These are phyloP conservation scores for Cucurbita ficifolia DNA, from an alignment of 306 rosid genomes.

Conservation along the genomic window DNA sequence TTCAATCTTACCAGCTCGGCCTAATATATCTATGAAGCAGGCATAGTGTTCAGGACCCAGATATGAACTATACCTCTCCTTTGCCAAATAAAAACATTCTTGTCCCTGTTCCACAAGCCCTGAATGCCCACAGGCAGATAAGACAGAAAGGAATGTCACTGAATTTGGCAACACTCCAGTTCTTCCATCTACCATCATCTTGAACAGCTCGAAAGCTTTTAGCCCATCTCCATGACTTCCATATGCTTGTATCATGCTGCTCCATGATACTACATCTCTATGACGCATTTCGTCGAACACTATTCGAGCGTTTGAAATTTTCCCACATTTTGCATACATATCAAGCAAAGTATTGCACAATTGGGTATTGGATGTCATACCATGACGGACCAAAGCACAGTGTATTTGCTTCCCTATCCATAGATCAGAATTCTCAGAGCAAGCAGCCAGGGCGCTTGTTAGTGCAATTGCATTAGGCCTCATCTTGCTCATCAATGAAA, in stretches of 20 bases:
- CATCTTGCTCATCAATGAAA: conserved; percentile 25
- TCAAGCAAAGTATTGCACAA: conserved; percentile 37
- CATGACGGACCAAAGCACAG: conserved; percentile 34
- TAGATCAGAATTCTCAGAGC: conserved; percentile 44
- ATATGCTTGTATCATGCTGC: conserved; percentile 44
- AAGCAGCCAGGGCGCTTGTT: conserved; percentile 42
- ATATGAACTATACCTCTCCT: conserved; percentile 29
- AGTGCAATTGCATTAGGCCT: conserved; percentile 41
- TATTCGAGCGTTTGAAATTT: conserved; percentile 14
- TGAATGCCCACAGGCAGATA: conserved; percentile 22
- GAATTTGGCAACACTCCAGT: conserved; percentile 18
- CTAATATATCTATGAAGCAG: conserved; percentile 41
- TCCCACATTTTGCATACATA: conserved; percentile 58
- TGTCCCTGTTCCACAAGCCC: conserved; percentile 51
- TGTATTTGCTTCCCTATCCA: conserved; percentile 49
- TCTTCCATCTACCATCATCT: conserved; percentile 14
- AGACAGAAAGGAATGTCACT: conserved; percentile 35
- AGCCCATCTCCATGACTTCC: conserved; percentile 35
- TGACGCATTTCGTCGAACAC: conserved; percentile 24
- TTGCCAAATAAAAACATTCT: conserved; percentile 23
- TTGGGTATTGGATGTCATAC: conserved; percentile 31
- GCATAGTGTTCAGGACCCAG: conserved; percentile 47
- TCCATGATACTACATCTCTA: conserved; percentile 45
- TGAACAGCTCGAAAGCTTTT: conserved; percentile 30
- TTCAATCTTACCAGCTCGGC: conserved; percentile 41